These are phyloP conservation scores for Salix caprea DNA, from an alignment of 345 rosid genomes.

Conservation along the genomic window DNA sequence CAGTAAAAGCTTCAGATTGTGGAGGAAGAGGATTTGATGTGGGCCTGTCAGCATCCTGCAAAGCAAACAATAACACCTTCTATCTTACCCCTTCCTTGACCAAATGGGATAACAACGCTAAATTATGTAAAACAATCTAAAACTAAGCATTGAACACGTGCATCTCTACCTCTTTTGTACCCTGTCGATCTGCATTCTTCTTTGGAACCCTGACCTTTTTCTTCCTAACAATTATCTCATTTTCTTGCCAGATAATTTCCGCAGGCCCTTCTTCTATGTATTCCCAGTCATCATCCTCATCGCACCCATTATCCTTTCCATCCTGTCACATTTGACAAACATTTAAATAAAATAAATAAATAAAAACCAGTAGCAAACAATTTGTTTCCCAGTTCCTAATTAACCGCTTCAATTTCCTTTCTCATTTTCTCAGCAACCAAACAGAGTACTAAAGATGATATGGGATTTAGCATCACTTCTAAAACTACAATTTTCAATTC, in stretches of 20 bases:
- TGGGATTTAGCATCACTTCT: neutral
- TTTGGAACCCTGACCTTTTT: slow-evolving; percentile 72
- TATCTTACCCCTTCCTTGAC: neutral
- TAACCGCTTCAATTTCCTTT: neutral
- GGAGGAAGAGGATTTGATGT: slow-evolving; percentile 95
- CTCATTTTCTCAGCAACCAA: slow-evolving; percentile 12
- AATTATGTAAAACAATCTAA: too few relatives aligned
- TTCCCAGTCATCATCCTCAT: slow-evolving; percentile 73
- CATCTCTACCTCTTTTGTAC: slow-evolving; percentile 47
- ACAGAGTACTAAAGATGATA: neutral
- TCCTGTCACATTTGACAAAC: slow-evolving; percentile 29
- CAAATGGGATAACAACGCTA: too few relatives aligned
- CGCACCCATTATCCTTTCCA: slow-evolving; percentile 33
- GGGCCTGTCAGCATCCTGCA: slow-evolving; percentile 69
- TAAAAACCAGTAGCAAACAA: neutral
- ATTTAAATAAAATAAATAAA: neutral
- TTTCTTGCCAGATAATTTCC: slow-evolving; percentile 83
- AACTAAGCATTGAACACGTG: neutral
- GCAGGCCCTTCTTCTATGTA: slow-evolving; percentile 87
- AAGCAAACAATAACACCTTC: slow-evolving; percentile 10
- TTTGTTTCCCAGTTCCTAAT: neutral
- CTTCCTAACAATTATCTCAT: slow-evolving; percentile 79
- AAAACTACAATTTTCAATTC: neutral
- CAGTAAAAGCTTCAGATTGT: slow-evolving; percentile 51
- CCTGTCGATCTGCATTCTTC: slow-evolving; percentile 29